phyloP scores from a whole-genome alignment of 2,329 filamentous ascomycete species.

The Cucurbitaria berberidis region DNA sequence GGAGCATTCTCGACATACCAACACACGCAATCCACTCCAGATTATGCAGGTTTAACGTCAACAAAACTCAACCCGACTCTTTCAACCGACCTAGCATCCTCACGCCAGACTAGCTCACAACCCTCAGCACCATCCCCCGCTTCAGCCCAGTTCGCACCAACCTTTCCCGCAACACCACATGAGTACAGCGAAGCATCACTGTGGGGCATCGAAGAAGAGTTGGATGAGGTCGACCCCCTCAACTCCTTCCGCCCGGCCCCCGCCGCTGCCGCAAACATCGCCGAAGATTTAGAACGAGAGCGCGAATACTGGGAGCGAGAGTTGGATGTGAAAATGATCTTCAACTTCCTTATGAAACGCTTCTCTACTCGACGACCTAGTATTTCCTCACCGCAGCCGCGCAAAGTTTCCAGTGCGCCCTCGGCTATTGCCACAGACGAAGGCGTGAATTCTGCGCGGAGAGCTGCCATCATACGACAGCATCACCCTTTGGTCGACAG shows the following conservation, averaged over 20 bases:
- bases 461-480: conserved; percentile 83
- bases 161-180: conserved; percentile 45
- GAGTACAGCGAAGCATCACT: conserved; percentile 60
- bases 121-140: conserved; percentile 34
- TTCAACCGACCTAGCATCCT: conserved; percentile 31
- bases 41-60: conserved; percentile 78
- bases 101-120: conserved; percentile 36
- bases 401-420: conserved; percentile 32
- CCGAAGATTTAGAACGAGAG: conserved; percentile 53
- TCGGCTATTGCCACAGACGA: conserved; percentile 26
- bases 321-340: conserved; percentile 88
- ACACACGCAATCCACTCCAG: conserved; percentile 63
- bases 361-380: conserved; percentile 46
- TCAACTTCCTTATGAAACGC: conserved; percentile 64
- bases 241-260: conserved; percentile 51
- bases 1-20: conserved; percentile 87
- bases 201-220: conserved; percentile 71
- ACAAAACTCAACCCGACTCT: conserved; percentile 45
- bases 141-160: conserved; percentile 58
- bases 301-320: conserved; percentile 92
- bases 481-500: conserved; percentile 84
- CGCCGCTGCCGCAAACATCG: conserved; percentile 19
- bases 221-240: conserved; percentile 51
- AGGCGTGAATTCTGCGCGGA: conserved; percentile 58
- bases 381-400: conserved; percentile 24